These are phyloP conservation scores for Mixia osmundae DNA, from an alignment of 1,284 basidiomycete species.

Conservation along the genomic window DNA sequence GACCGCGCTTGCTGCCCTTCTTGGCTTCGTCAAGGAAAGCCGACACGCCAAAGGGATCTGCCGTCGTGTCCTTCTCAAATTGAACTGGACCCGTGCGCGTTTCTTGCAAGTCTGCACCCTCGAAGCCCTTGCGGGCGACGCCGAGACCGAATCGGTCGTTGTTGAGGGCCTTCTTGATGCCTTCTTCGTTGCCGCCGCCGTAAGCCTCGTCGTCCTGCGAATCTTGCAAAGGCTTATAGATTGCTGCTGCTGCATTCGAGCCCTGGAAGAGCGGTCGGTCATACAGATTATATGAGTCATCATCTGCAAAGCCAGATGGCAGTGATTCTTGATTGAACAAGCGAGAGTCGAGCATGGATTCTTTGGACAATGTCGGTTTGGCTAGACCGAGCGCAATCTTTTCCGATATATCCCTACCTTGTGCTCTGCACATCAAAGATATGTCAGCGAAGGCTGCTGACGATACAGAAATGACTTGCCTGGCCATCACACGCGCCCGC, in stretches of 20 bases:
- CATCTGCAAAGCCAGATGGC: constrained; percentile 57
- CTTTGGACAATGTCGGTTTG: constrained; percentile 83
- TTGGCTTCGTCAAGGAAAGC: constrained; percentile 95
- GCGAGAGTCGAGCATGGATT: constrained; percentile 87
- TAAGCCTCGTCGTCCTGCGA: constrained; percentile 61
- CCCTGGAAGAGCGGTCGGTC: constrained; percentile 91
- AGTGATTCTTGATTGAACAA: constrained; percentile 91
- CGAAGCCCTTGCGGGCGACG: constrained; percentile 57
- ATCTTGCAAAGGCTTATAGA: constrained; percentile 74
- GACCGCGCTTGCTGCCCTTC: constrained; percentile 43
- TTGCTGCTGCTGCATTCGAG: constrained; percentile 81
- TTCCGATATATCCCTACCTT: constrained; percentile 96
- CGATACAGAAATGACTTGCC: no score
- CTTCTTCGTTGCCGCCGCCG: constrained; percentile 83
- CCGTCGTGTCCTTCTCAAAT: constrained; percentile 76
- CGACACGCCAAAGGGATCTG: constrained; percentile 93
- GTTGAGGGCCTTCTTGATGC: constrained; percentile 62
- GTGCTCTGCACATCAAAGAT: constrained; percentile 31
- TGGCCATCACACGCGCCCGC: constrained; percentile 78
- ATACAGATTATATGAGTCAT: constrained; percentile 80
- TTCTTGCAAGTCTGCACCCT: constrained; percentile 61
- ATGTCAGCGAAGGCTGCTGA: background rate
- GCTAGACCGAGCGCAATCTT: constrained; percentile 94
- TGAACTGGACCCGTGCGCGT: constrained; percentile 76
- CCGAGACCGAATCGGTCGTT: constrained; percentile 89